Base-by-base conservation (phyloP, 2,329 filamentous ascomycete genomes). In the Bretziella fagacearum region DNA sequence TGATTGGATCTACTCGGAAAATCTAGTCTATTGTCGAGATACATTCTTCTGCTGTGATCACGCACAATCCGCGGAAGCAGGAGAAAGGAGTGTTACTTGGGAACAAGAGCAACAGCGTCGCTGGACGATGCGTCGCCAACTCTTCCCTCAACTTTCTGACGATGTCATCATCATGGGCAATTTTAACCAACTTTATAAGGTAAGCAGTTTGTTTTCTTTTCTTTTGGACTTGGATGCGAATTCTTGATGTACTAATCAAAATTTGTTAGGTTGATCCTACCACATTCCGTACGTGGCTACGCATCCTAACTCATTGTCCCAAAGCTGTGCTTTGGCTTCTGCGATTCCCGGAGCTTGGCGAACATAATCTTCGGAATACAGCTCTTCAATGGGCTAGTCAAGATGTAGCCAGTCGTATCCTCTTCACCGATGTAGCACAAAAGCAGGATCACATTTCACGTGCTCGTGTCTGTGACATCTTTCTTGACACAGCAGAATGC, bases 31-130 rank as follows among this genome's bases (percentile, higher is more conserved):
- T 61, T 93, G 85, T 46, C 77, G 81, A 6, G 83, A 95, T 56
- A 95, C 87, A 0, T 98, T 98, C 64, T 98, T 98, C 67, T 98
- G 91, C 60, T 96, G 91, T 57, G 91, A 98, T 54, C 91, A 98
- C 60, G 77, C 84, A 42, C 87, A 96, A 61, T 95, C 87, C 48
- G 84, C 84, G 15, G 84, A 89, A 55, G 69, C 73, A 0, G 65
- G 71, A 50, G 82, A 85, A 52, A 70, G 67, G 36, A 67, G 68
- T 15, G 62, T 87, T 36, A 77, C 74, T 2, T 98, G 91, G 91
- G 74, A 81, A 48, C 77, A 85, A 47, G 89, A 96, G 62, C 82
- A 89, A 60, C 64, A 65, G 18, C 73, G 81, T 49, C 73, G 91
- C 52, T 96, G 91, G 89, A 71, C 74, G 54, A 94, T 96, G 86